Evolutionary conservation across 1,284 basidiomycete genomes (phyloP), one percentile per base, ranked within the genome.

Genomic region (Fomitopsis palustris): DNA sequence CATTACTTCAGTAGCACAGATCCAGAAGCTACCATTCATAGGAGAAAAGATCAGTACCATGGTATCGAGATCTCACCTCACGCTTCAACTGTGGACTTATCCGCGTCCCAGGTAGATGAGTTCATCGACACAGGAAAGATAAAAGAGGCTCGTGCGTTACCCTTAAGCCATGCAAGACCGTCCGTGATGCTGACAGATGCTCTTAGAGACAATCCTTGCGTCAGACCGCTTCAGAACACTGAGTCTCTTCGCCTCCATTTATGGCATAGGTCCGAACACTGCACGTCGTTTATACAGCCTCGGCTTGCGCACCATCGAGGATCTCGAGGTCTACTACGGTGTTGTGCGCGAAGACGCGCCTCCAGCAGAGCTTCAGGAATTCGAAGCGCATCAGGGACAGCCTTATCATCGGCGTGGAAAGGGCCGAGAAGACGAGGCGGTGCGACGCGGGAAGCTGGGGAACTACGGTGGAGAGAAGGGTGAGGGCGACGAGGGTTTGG

Each of bases 221-320:
- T 83, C 84, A 1, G 66, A 77, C 43, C 81, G 87, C 37, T 91
- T 83, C 69, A 71, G 75, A 49, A 71, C 82, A 0, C 77, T 92
- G 2, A 78, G 79, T 0, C 67, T 75, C 0, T 88, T 93, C 63
- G 77, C 80, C n/a, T 77, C 79, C 1, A 74, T 93, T 60, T 85
- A 93, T 56, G 88, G 90, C 7, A 85, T 93, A 37, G 91, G 90
- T 7, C 77, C 88, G 0, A 71, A 75, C n/a, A 88, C 81, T 2
- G 88, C 90, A 3, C 80, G 83, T 5, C 74, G 78, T 38, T 76
- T 91, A 4, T 89, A 85, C 68, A 79, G 80, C 23, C 75, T 80
- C 27, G 85, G 86, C 4, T 70, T 89, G 47, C 80, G 85, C 47
- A 85, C 80, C 0, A 66, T 89, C 16, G 78, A 82, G 5, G 85